Percentiles rank a stretch among this genome's conserved stretches.
Conservation (phyloP, 2,329 filamentous ascomycete species). For the Aspergillus sp. region DNA sequence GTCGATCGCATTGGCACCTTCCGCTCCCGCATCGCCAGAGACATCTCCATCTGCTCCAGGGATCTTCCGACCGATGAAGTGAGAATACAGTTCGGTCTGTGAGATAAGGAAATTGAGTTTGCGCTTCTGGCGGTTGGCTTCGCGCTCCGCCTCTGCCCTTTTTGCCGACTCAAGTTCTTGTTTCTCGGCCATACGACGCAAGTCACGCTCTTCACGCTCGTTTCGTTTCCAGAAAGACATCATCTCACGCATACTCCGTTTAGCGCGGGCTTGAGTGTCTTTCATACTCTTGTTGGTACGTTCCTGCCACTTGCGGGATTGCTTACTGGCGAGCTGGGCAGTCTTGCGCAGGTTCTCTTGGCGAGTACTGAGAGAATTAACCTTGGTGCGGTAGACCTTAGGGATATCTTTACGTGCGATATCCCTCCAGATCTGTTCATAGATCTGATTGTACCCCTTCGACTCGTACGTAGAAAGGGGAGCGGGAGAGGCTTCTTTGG, state of each 20-base stretch:
- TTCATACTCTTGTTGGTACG: slow-evolving; percentile 98
- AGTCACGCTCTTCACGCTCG: slow-evolving; percentile 92
- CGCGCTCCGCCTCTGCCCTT: slow-evolving; percentile 94
- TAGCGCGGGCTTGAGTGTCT: slow-evolving; percentile 92
- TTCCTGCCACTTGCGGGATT: slow-evolving; percentile 94
- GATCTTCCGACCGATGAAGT: slow-evolving; percentile 99
- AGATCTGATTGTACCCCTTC: slow-evolving; percentile 94
- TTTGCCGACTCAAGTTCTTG: slow-evolving; percentile 96
- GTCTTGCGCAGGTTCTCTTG: slow-evolving; percentile 98
- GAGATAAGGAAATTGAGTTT: slow-evolving; percentile 99
- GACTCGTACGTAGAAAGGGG: slow-evolving; percentile 72
- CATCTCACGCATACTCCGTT: slow-evolving; percentile 99
- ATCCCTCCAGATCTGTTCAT: slow-evolving; percentile 96
- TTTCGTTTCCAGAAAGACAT: slow-evolving; percentile 99
- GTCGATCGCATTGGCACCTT: slow-evolving; percentile 53
- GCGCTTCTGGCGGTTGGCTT: slow-evolving; percentile 94
- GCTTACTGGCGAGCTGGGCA: slow-evolving; percentile 92
- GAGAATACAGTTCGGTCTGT: slow-evolving; percentile 96
- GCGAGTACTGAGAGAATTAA: slow-evolving; percentile 80
- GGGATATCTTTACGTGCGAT: slow-evolving; percentile 90
- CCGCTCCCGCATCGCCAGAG: slow-evolving; percentile 76
- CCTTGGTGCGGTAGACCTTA: slow-evolving; percentile 86
- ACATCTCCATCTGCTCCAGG: slow-evolving; percentile 96
- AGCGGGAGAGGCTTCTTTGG: slow-evolving; percentile 45
- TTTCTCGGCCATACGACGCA: slow-evolving; percentile 89